Percentiles rank a stretch among this genome's conserved stretches.
phyloP scores from a whole-genome alignment of 176 grass and related monocot genomes.

The Carex parvula region DNA sequence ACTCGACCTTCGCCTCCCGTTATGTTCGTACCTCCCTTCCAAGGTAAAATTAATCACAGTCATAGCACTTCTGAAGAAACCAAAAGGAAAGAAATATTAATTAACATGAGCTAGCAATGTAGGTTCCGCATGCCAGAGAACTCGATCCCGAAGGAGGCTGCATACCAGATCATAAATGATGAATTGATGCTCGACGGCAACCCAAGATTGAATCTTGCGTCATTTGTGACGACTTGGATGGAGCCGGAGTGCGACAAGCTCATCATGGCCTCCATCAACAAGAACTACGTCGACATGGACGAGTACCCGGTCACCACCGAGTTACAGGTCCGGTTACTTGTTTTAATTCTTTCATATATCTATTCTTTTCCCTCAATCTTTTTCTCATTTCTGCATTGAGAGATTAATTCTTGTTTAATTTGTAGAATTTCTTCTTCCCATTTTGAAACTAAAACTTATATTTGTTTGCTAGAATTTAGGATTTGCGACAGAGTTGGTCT shows the following conservation, averaged over 20 bases:
- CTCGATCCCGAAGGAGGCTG: constrained; percentile 77
- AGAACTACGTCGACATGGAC: constrained; percentile 99
- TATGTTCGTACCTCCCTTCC: constrained; percentile 73
- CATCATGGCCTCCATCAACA: constrained; percentile 70
- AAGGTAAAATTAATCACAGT: constrained; percentile 33
- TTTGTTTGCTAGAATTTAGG: no score
- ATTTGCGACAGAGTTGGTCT: no score
- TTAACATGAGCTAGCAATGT: neutral
- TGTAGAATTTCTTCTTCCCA: neutral
- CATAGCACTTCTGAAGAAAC: neutral
- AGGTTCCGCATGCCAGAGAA: constrained; percentile 68
- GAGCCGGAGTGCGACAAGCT: constrained; percentile 95
- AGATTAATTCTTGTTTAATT: neutral
- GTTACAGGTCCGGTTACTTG: constrained; percentile 49
- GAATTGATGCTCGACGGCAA: constrained; percentile 95
- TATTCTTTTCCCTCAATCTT: neutral
- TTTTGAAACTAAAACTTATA: neutral
- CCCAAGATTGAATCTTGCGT: constrained; percentile 80
- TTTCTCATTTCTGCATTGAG: neutral
- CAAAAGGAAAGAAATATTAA: neutral
- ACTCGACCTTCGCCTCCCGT: constrained; percentile 81
- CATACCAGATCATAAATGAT: constrained; percentile 94
- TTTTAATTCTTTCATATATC: neutral
- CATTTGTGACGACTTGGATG: constrained; percentile 98
- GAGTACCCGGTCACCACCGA: constrained; percentile 99